phyloP scores from a whole-genome alignment of 2,329 filamentous ascomycete genomes.

The Diaporthe capsici region DNA sequence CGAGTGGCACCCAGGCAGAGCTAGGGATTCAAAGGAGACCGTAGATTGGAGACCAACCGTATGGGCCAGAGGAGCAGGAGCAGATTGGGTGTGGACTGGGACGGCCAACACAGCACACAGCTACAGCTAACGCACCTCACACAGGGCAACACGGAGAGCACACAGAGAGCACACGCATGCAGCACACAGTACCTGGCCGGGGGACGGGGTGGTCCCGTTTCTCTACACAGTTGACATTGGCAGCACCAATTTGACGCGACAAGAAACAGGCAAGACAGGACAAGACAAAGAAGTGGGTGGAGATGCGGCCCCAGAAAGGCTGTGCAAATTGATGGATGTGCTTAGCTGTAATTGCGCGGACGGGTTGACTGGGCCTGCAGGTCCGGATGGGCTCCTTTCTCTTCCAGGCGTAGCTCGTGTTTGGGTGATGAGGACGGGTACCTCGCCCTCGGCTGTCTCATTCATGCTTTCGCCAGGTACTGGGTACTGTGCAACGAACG shows the following conservation, averaged over 20 bases:
- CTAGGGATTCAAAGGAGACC: slow-evolving; percentile 25
- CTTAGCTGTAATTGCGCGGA: slow-evolving; percentile 29
- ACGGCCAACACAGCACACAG: slow-evolving; percentile 10
- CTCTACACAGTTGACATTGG: slow-evolving; percentile 3
- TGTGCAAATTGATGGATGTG: slow-evolving; percentile 32
- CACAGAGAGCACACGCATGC: not conserved
- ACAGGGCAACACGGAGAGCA: not conserved
- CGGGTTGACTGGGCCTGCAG: slow-evolving; percentile 29
- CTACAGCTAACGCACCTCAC: not conserved
- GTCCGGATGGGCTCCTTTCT: slow-evolving; percentile 20
- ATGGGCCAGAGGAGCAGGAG: slow-evolving; percentile 12
- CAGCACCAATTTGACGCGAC: slow-evolving; percentile 9
- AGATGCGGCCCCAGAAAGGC: slow-evolving; percentile 20
- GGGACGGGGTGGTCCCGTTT: not conserved
- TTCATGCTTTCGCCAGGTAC: not conserved
- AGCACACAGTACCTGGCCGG: not conserved
- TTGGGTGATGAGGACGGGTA: slow-evolving; percentile 21
- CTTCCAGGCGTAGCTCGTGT: slow-evolving; percentile 31
- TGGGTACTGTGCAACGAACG: not conserved
- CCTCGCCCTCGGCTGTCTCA: slow-evolving; percentile 9
- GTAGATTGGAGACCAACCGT: not conserved
- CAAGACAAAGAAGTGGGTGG: slow-evolving; percentile 24
- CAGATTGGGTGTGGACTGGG: slow-evolving; percentile 1
- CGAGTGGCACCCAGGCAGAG: slow-evolving; percentile 5
- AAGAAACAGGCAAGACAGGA: slow-evolving; percentile 15